Percentiles rank a stretch among this genome's conserved stretches.
Conservation (phyloP, 2,329 filamentous ascomycete species). For the Fusarium sp. region DNA sequence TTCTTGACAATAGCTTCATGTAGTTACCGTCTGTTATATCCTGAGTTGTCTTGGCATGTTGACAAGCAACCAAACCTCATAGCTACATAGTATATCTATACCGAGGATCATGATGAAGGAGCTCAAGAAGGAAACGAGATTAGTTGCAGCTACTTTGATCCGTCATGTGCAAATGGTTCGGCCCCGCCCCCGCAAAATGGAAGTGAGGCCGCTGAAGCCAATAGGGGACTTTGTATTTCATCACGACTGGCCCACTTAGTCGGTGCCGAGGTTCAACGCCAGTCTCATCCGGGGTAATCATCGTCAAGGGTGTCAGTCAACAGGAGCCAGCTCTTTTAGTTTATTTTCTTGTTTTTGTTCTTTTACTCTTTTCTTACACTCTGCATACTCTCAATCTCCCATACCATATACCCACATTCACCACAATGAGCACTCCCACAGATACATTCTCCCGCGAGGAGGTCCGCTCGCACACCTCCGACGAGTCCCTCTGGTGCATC, state of each 20-base stretch:
- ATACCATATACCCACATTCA: neutral
- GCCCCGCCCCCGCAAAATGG: constrained; percentile 40
- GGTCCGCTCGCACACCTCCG: constrained; percentile 79
- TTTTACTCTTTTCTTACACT: neutral
- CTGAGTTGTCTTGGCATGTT: neutral
- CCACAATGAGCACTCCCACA: constrained; percentile 49
- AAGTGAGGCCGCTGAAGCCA: constrained; percentile 28
- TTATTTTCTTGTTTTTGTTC: neutral
- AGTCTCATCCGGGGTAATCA: constrained; percentile 25
- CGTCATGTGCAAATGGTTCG: constrained; percentile 32
- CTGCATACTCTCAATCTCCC: neutral
- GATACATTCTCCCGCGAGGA: constrained; percentile 70
- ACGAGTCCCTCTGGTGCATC: constrained; percentile 83
- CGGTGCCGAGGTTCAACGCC: constrained; percentile 38
- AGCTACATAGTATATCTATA: neutral
- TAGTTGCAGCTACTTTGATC: neutral
- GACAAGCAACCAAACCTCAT: neutral
- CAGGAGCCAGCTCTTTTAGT: neutral
- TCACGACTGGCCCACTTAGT: constrained; percentile 30
- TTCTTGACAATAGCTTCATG: too few relatives aligned
- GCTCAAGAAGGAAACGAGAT: neutral
- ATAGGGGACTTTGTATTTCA: constrained; percentile 32
- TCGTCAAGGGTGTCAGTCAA: constrained; percentile 4
- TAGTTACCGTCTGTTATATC: neutral
- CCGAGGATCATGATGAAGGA: constrained; percentile 37